Conservation (phyloP, 192 early-diverging fungal genomes). For the Rhizophagus sp. region DNA sequence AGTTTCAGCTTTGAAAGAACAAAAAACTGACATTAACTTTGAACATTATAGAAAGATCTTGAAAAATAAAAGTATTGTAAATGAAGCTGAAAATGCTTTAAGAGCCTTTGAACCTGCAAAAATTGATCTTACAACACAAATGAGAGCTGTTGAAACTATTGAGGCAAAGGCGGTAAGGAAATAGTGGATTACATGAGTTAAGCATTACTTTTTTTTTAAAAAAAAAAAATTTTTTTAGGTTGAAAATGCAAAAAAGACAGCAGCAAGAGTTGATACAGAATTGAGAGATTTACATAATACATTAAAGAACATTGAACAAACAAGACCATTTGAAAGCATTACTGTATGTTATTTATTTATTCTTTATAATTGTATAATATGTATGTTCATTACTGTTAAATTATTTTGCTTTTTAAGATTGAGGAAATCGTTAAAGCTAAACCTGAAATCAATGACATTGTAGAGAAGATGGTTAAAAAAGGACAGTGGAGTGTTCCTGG, state of each 20-base stretch:
- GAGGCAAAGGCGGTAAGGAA: conserved; percentile 75
- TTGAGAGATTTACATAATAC: conserved; percentile 86
- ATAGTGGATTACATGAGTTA: background rate
- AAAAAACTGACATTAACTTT: conserved; percentile 83
- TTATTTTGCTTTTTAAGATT: conserved; percentile 52
- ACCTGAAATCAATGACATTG: conserved; percentile 87
- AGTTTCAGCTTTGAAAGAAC: conserved; percentile 80
- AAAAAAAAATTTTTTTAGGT: conserved; percentile 52
- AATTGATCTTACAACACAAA: conserved; percentile 84
- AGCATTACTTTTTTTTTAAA: too few relatives aligned
- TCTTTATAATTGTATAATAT: background rate
- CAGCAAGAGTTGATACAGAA: conserved; percentile 81
- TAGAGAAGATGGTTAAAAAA: conserved; percentile 90
- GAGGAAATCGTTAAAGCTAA: conserved; percentile 93
- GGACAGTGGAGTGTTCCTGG: conserved; percentile 90
- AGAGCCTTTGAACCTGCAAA: conserved; percentile 76
- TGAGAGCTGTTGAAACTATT: conserved; percentile 75
- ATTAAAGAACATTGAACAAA: conserved; percentile 88
- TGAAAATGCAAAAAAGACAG: conserved; percentile 80
- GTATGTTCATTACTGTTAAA: too few relatives aligned
- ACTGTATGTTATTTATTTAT: conserved; percentile 64
- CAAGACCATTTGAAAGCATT: conserved; percentile 91
- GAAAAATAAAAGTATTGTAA: conserved; percentile 89
- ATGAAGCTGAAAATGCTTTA: conserved; percentile 87
- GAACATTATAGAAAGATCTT: conserved; percentile 82